phyloP scores from a whole-genome alignment of 108 stramenopile genomes.

The Asterionellopsis glacialis region DNA sequence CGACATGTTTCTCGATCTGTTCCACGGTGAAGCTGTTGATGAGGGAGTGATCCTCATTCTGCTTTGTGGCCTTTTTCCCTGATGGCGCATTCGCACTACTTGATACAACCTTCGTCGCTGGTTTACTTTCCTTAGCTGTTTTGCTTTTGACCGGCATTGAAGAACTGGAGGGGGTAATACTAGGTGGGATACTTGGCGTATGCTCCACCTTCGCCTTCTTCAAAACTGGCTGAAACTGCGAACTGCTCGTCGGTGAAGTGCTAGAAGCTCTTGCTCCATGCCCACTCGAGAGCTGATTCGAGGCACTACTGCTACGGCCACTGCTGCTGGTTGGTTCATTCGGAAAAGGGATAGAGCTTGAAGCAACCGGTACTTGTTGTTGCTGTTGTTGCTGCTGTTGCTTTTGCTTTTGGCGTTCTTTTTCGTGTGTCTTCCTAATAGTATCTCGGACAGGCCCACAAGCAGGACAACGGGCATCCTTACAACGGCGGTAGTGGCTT shows the following conservation, averaged over 20 bases:
- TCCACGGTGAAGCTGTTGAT: slow-evolving; percentile 86
- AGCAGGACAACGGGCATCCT: slow-evolving; percentile 86
- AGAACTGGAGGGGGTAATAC: background rate
- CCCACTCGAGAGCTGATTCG: background rate
- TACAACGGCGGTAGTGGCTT: slow-evolving; percentile 96
- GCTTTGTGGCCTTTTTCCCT: slow-evolving; percentile 25
- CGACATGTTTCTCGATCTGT: slow-evolving; percentile 88
- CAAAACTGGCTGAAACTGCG: background rate
- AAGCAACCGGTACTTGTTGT: background rate
- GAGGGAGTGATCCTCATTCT: slow-evolving; percentile 75
- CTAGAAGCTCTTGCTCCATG: too few species aligned
- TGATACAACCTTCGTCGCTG: background rate
- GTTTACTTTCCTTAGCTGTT: background rate
- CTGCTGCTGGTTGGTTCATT: background rate
- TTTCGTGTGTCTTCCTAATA: slow-evolving; percentile 70
- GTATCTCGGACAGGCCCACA: slow-evolving; percentile 96
- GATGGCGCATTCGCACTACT: background rate
- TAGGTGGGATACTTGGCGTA: background rate
- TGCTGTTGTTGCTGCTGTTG: background rate
- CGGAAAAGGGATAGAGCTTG: background rate
- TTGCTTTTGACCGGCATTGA: too few species aligned
- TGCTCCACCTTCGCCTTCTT: background rate
- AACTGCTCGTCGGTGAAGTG: too few species aligned
- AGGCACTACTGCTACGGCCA: background rate
- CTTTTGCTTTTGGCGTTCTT: slow-evolving; percentile 11